These are phyloP conservation scores for Diaporthe sp. DNA, from an alignment of 2,329 filamentous ascomycete species.

Conservation along the genomic window DNA sequence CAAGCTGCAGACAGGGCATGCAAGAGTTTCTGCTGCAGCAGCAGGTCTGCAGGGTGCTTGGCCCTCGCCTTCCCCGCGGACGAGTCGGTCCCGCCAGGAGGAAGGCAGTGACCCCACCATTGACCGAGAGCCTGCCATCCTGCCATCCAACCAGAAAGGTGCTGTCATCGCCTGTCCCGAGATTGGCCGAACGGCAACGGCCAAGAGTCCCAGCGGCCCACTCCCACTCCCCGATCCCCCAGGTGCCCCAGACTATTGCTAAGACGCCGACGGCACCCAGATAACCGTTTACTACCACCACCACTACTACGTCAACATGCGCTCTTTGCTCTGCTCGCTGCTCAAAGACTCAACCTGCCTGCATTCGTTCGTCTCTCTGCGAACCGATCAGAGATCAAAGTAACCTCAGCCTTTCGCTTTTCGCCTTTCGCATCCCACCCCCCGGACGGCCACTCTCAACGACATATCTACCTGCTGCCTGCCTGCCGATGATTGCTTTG, in stretches of 20 bases:
- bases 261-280: conserved; percentile 17
- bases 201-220: conserved; percentile 8
- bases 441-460: background rate
- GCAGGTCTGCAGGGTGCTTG: conserved; percentile 11
- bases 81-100: background rate
- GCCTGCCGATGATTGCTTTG: conserved; percentile 26
- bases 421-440: too few species aligned
- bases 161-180: conserved; percentile 29
- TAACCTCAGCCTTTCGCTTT: background rate
- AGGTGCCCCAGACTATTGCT: conserved; percentile 13
- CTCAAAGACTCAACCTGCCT: background rate
- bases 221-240: background rate
- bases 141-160: conserved; percentile 17
- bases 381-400: background rate
- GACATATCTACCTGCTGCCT: conserved; percentile 6
- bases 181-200: conserved; percentile 15
- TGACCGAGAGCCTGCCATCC: background rate
- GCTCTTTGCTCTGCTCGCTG: background rate
- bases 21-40: conserved; percentile 9
- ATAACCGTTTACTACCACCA: background rate
- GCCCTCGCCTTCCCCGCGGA: background rate
- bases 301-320: conserved; percentile 28
- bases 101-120: background rate
- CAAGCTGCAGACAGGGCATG: background rate
- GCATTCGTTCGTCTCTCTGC: background rate